Base-by-base conservation (phyloP, 768 basidiomycete species). In the Pisolithus orientalis region DNA sequence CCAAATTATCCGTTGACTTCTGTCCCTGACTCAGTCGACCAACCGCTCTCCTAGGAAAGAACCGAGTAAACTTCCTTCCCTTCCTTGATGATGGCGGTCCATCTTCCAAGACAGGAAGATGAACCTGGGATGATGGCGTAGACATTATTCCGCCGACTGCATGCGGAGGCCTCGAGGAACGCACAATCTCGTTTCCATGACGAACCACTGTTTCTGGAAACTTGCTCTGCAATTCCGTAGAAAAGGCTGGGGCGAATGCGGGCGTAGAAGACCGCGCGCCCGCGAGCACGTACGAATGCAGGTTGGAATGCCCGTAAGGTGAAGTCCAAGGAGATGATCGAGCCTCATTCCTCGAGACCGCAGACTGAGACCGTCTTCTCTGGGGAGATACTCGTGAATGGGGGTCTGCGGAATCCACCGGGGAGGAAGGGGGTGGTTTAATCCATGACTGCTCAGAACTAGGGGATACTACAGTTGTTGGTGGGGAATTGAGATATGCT, bases 331-430 rank as follows among this genome's bases (percentile, higher is more conserved):
- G 58, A 52, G 55, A 57, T 42, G 68, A 59, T 27, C 63, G 62
- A 5, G 59, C 66, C 62, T 67, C 68, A 52, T 57, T 65, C 21
- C 65, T 63, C 28, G 65, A 70, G 34, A 68, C 59, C 42, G 67
- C 67, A 37, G 67, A 68, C 39, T 63, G 67, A 11, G 67, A 68
- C 44, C 67, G 67, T 50, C 68, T 56, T 50, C 67, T 66, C 44
- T 69, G 66, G 16, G 70, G 57, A 29, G 64, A 57, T 32, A 58
- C 10, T n/a, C 40, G 40, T 25, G 53, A 59, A 16, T 55, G 32
- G 46, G 50, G 17, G 24, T 60, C 58, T 3, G 50, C 49, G 39
- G 43, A 39, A 48, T 59, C 55, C 27, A 28, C 34, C 37, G 44
- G 51, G 28, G 25, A 27, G 38, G 53, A 54, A 27, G 52, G 52